A percentile compares a stretch with the other conserved stretches of the same genome.
phyloP scores from a whole-genome alignment of 495 filamentous ascomycete species.

The Neurospora tetrasperma region DNA sequence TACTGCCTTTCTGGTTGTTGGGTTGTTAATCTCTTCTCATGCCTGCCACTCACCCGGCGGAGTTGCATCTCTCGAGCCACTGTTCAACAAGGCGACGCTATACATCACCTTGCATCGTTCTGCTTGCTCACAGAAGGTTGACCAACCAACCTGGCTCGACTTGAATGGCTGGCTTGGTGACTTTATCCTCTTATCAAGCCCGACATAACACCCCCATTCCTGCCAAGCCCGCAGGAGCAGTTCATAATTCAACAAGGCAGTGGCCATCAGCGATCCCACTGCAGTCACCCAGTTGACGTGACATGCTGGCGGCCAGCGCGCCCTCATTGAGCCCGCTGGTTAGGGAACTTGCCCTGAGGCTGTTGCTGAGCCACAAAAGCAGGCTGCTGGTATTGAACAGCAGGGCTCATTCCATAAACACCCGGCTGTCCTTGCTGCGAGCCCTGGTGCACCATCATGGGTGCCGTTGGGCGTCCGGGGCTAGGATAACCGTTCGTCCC shows the following conservation, averaged over 20 bases:
- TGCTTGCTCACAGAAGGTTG: background rate
- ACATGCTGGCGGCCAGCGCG: background rate
- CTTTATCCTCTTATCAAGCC: background rate
- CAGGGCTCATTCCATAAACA: conserved; percentile 56
- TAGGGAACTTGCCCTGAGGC: conserved; percentile 53
- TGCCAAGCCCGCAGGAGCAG: background rate
- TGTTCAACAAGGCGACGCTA: background rate
- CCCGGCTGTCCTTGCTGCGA: conserved; percentile 63
- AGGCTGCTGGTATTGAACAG: conserved; percentile 56
- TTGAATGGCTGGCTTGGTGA: background rate
- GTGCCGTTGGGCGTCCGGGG: conserved; percentile 62
- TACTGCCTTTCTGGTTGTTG: background rate
- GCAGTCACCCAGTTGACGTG: background rate
- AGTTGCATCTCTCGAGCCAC: background rate
- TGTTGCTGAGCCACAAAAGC: conserved; percentile 48
- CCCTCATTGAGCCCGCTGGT: conserved; percentile 24
- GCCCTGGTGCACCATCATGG: conserved; percentile 66
- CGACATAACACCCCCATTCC: background rate
- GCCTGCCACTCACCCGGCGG: background rate
- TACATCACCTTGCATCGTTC: background rate
- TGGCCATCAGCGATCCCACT: background rate
- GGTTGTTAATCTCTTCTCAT: background rate
- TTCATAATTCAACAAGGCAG: background rate
- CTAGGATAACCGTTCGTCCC: conserved; percentile 72
- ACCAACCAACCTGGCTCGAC: background rate